Evolutionary conservation across 2,329 filamentous ascomycete genomes (phyloP).

Genomic region (Fusarium denticulatum): DNA sequence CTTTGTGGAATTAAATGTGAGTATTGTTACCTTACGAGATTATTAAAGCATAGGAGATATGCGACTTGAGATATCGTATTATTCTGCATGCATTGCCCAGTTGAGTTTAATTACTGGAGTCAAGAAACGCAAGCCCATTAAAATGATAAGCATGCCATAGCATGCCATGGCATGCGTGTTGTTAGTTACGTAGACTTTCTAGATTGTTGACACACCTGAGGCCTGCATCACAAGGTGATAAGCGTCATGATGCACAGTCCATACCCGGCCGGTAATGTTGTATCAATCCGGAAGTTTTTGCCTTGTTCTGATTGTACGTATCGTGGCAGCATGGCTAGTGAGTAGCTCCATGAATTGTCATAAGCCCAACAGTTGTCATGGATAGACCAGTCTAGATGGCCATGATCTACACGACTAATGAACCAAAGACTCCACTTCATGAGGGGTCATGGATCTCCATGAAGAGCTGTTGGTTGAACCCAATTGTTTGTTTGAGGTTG

Average conservation of each 20-base stretch:
- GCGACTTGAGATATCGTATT: background rate
- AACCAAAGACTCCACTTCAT: background rate
- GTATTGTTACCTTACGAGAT: background rate
- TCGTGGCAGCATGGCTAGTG: background rate
- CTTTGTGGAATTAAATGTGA: background rate
- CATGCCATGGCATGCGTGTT: background rate
- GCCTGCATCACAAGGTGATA: background rate
- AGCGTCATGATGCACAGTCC: background rate
- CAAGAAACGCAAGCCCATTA: background rate
- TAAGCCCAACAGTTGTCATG: background rate
- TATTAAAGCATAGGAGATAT: background rate
- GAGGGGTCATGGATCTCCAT: background rate
- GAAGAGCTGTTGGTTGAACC: background rate
- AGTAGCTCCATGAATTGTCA: background rate
- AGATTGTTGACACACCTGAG: background rate
- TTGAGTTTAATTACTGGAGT: background rate
- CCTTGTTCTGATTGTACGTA: background rate
- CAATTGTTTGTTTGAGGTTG: background rate
- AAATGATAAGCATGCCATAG: background rate
- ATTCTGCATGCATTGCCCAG: background rate
- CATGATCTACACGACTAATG: slow-evolving; percentile 14
- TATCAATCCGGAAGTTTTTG: background rate
- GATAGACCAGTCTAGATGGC: background rate
- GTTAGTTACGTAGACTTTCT: background rate
- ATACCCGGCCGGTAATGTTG: background rate